phyloP scores from a whole-genome alignment of 495 filamentous ascomycete species.

The Neurospora sp. region DNA sequence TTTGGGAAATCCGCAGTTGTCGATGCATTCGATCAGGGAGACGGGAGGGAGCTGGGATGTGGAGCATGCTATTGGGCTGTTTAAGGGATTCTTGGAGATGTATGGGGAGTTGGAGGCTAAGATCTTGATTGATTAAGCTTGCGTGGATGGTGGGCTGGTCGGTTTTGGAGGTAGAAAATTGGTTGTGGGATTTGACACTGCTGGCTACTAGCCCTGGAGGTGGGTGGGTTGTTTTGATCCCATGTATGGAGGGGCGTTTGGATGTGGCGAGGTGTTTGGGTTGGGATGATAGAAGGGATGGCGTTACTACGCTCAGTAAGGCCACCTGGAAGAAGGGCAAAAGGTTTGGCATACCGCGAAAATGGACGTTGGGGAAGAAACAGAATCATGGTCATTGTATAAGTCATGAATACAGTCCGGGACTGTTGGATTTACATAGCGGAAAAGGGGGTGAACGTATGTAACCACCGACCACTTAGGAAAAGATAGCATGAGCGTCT shows the following conservation, averaged over 20 bases:
- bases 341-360: neutral
- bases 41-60: conserved; percentile 82
- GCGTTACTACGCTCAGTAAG: neutral
- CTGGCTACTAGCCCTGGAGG: neutral
- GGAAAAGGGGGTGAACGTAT: neutral
- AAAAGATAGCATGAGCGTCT: neutral
- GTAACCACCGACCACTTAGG: neutral
- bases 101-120: conserved; percentile 71
- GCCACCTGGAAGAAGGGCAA: neutral
- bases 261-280: neutral
- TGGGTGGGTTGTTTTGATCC: neutral
- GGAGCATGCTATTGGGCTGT: conserved; percentile 74
- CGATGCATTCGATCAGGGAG: conserved; percentile 96
- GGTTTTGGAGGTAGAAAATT: neutral
- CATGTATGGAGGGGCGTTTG: neutral
- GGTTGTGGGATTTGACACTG: neutral
- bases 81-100: conserved; percentile 77
- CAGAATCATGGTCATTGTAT: neutral
- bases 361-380: neutral
- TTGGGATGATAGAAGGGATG: neutral
- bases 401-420: neutral
- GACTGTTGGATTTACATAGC: neutral
- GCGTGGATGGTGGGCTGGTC: neutral
- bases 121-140: conserved; percentile 61
- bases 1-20: conserved; percentile 88